Base-by-base conservation (phyloP, 2,329 filamentous ascomycete species). In the Berkeleyomyces rouxiae region DNA sequence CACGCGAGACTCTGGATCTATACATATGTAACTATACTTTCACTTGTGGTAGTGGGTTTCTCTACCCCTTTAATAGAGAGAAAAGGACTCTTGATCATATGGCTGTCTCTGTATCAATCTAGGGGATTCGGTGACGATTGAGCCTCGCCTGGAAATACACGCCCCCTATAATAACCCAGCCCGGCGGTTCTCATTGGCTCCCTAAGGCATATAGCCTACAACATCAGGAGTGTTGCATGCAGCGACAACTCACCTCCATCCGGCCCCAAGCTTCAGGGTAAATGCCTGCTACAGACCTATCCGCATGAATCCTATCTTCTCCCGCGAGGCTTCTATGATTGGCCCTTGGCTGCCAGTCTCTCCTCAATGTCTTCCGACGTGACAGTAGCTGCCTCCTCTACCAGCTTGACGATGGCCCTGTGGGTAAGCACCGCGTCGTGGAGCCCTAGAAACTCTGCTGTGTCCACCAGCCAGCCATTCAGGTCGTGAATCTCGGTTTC, bases 401-500 rank as follows among this genome's bases (percentile, higher is more conserved):
- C 76, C 53, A 80, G 68, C 40, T 70, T 67, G 11, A 79, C 70
- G 42, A 81, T 67, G 61, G 67, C 72, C 66, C 71, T 69, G 67
- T 82, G 75, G 5, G 70, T 70, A 39, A 70, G 67, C 58, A 77
- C 68, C 59, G 73, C 69, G 9, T 74, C 61, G 16, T 67, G 68
- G 16, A 67, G 64, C 46, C 70, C 70, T 3, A 79, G 70, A 39
- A 74, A 73, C 16, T 66, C 68, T 4, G 75, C 77, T 67, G 71
- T 78, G 46, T 78, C 77, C 42, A 78, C 71, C 16, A 83, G 70
- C 76, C 79, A 83, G 61, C 82, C 82, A 68, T 84, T 84, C 67
- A 85, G 79, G 66, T 82, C 80, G 59, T 73, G 69, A 51, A 84
- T 75, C 69, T 84, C 82, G 4, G 82, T 83, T 63, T 69, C 67